Evolutionary conservation across 1,284 basidiomycete species (phyloP).

Genomic region (Rhodofomes roseus): DNA sequence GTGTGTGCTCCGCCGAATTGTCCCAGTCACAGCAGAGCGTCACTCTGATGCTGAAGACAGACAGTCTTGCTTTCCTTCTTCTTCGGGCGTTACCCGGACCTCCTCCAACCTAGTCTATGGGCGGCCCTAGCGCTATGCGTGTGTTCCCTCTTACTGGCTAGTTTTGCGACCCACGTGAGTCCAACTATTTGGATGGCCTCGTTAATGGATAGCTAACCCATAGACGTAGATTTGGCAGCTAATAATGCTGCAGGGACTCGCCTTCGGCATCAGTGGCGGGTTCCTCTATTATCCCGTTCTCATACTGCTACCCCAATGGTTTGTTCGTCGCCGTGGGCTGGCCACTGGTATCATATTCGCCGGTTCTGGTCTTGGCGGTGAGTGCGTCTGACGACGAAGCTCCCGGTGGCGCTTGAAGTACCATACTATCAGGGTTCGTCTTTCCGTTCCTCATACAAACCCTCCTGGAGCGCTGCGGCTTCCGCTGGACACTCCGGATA

Average conservation of each 20-base stretch:
- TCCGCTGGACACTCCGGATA: slow-evolving; percentile 25
- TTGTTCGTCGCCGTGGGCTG: slow-evolving; percentile 22
- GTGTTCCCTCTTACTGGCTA: slow-evolving; percentile 19
- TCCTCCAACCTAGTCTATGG: slow-evolving; percentile 21
- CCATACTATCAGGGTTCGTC: slow-evolving; percentile 17
- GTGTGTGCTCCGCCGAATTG: background rate
- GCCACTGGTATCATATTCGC: slow-evolving; percentile 28
- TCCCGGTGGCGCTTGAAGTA: too few species aligned
- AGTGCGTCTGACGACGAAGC: background rate
- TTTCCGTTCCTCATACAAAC: slow-evolving; percentile 26
- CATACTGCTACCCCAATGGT: slow-evolving; percentile 21
- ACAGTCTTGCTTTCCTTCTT: slow-evolving; percentile 19
- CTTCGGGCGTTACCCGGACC: slow-evolving; percentile 21
- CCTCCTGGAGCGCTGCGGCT: slow-evolving; percentile 20
- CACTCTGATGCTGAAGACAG: slow-evolving; percentile 5
- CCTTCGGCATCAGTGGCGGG: slow-evolving; percentile 22
- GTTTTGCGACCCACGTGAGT: slow-evolving; percentile 22
- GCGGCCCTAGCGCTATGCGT: slow-evolving; percentile 16
- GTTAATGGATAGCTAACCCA: slow-evolving; percentile 14
- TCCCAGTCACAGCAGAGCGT: background rate
- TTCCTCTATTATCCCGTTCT: slow-evolving; percentile 23
- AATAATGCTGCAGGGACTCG: slow-evolving; percentile 25
- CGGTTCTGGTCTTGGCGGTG: slow-evolving; percentile 25
- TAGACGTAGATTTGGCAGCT: slow-evolving; percentile 24
- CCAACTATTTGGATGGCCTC: slow-evolving; percentile 15